These are phyloP conservation scores for Acanthamoeba castellanii DNA, from an alignment of 208 protist genomes.

Conservation along the genomic window DNA sequence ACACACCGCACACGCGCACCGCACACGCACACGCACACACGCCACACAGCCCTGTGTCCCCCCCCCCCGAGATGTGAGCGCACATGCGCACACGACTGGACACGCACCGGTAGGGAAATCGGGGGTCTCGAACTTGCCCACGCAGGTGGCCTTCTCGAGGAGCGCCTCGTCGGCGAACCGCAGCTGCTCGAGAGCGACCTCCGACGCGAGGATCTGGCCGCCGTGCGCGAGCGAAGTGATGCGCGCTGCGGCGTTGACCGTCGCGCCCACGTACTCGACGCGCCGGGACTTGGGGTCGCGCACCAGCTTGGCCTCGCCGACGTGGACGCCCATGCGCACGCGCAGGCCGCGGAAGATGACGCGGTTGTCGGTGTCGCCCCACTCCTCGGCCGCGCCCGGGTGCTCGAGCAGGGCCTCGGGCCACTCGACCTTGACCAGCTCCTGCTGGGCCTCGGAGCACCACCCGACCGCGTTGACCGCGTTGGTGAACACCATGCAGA, in stretches of 20 bases:
- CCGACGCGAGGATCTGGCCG: conserved; percentile 53
- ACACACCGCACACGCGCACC: too few species aligned
- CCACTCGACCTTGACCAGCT: conserved; percentile 59
- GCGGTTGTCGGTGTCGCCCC: conserved; percentile 40
- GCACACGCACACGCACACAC: not conserved
- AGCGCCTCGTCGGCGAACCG: too few species aligned
- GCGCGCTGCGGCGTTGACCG: not conserved
- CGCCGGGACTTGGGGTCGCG: conserved; percentile 15
- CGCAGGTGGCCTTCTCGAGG: not conserved
- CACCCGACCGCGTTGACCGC: not conserved
- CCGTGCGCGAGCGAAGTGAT: conserved; percentile 55
- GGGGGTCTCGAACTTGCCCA: not conserved
- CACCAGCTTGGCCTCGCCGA: not conserved
- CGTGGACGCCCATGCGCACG: conserved; percentile 72
- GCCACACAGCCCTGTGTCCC: not conserved
- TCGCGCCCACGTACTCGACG: conserved; percentile 31
- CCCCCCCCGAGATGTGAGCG: too few species aligned
- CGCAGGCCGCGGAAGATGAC: conserved; percentile 67
- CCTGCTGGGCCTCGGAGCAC: conserved; percentile 11
- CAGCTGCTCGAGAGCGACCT: too few species aligned
- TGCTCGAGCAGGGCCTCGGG: conserved; percentile 53
- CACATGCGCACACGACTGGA: too few species aligned
- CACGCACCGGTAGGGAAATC: not conserved
- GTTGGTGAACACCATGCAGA: conserved; percentile 68
- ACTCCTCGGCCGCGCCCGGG: conserved; percentile 61